Evolutionary conservation across 129 eudicot species (phyloP).

Genomic region (Pittosporum tobira): DNA sequence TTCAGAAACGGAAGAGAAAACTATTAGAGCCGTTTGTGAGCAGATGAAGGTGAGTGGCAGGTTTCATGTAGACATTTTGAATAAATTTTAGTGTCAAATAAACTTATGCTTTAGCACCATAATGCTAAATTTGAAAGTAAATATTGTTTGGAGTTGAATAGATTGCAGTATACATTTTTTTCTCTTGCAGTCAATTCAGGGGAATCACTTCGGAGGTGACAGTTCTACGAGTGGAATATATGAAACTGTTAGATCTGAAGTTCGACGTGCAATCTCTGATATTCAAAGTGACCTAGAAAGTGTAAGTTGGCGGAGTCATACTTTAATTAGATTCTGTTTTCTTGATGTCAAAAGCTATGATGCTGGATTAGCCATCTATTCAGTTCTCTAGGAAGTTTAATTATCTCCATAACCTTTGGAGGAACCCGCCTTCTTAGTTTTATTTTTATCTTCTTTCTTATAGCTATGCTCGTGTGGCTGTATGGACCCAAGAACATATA

Average conservation of each 20-base stretch:
- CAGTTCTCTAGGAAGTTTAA: too few species aligned
- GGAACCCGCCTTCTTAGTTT: not conserved
- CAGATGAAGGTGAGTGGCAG: slow-evolving; percentile 48
- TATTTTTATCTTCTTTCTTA: too few species aligned
- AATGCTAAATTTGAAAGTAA: not conserved
- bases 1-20: slow-evolving; percentile 92
- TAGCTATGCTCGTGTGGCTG: not conserved
- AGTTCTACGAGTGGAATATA: slow-evolving; percentile 38
- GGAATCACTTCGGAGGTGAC: slow-evolving; percentile 21
- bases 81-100: too few species aligned
- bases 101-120: not conserved
- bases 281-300: slow-evolving; percentile 50
- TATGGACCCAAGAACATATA: not conserved
- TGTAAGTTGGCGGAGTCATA: slow-evolving; percentile 23
- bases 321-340: not conserved
- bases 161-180: not conserved
- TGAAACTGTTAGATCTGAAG: slow-evolving; percentile 73
- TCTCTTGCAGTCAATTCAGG: slow-evolving; percentile 28
- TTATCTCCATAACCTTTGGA: too few species aligned
- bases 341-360: too few species aligned
- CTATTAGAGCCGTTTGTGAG: slow-evolving; percentile 54
- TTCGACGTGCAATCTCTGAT: slow-evolving; percentile 62
- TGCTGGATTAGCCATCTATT: too few species aligned
- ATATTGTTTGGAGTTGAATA: not conserved
- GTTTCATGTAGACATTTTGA: not conserved